These are phyloP conservation scores for Barnettozyma sp. DNA, from an alignment of 805 yeast species.

Conservation along the genomic window DNA sequence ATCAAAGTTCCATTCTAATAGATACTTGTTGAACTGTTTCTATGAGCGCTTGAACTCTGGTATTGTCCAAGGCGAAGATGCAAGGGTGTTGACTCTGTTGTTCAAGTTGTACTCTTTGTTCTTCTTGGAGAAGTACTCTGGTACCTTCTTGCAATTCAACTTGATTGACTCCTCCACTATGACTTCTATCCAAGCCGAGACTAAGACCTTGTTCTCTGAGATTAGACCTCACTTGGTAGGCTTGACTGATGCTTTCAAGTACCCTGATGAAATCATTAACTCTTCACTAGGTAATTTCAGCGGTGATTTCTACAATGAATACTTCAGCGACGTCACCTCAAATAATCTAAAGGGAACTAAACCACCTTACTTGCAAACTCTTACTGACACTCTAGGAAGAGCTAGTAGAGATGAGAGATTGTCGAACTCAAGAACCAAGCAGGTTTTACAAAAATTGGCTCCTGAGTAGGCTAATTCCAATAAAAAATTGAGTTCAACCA, in stretches of 20 bases:
- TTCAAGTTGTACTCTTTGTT: conserved; percentile 58
- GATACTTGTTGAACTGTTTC: conserved; percentile 30
- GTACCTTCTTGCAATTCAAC: conserved; percentile 61
- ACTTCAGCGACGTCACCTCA: conserved; percentile 52
- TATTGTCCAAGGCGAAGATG: conserved; percentile 29
- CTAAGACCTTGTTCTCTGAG: conserved; percentile 39
- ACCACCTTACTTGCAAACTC: conserved; percentile 42
- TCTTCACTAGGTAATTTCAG: conserved; percentile 75
- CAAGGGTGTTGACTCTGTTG: conserved; percentile 43
- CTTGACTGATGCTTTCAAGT: conserved; percentile 76
- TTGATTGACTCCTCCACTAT: conserved; percentile 46
- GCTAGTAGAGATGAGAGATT: conserved; percentile 32
- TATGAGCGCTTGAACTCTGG: conserved; percentile 21
- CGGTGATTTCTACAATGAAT: conserved; percentile 79
- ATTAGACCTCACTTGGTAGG: conserved; percentile 67
- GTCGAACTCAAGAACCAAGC: conserved; percentile 27
- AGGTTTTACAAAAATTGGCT: conserved; percentile 26
- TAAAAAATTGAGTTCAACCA: too few relatives aligned
- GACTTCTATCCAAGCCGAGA: conserved; percentile 35
- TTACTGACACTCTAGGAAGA: conserved; percentile 34
- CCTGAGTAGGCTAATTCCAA: conserved; percentile 6
- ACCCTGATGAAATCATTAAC: conserved; percentile 74
- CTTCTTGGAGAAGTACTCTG: conserved; percentile 63
- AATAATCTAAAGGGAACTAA: conserved; percentile 42
- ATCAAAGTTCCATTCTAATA: conserved; percentile 36